A percentile compares a stretch with the other conserved stretches of the same genome.
Evolutionary conservation across 1,284 basidiomycete species (phyloP).

Genomic region (Sporisorium reilianum): DNA sequence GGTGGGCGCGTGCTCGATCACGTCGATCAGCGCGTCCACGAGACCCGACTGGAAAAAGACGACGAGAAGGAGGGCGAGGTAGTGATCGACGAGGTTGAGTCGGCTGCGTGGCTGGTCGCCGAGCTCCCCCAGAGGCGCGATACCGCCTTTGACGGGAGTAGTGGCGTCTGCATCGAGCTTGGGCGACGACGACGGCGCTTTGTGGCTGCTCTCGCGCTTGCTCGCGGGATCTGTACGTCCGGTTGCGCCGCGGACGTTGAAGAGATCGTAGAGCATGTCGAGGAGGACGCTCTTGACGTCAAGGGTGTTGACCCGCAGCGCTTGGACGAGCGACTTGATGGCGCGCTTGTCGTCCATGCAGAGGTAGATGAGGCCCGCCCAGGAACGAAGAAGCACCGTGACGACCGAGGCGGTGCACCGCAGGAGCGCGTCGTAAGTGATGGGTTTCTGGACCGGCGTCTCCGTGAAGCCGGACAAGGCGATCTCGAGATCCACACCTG

Average conservation of each 20-base stretch:
- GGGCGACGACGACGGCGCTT: slow-evolving; percentile 23
- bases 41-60: slow-evolving; percentile 89
- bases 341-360: slow-evolving; percentile 89
- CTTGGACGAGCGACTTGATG: slow-evolving; percentile 85
- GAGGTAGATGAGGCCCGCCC: slow-evolving; percentile 94
- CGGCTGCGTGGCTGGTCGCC: slow-evolving; percentile 48
- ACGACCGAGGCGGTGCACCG: slow-evolving; percentile 82
- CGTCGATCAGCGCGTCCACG: slow-evolving; percentile 60
- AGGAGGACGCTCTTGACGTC: slow-evolving; percentile 78
- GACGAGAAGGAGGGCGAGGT: slow-evolving; percentile 86
- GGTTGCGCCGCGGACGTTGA: slow-evolving; percentile 73
- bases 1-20: slow-evolving; percentile 50
- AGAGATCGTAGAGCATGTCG: slow-evolving; percentile 92
- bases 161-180: slow-evolving; percentile 9
- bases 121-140: slow-evolving; percentile 37
- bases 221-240: slow-evolving; percentile 42
- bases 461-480: slow-evolving; percentile 72
- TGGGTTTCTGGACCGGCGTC: slow-evolving; percentile 82
- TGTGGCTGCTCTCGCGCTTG: slow-evolving; percentile 45
- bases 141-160: slow-evolving; percentile 3
- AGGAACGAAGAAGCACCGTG: slow-evolving; percentile 84
- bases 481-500: slow-evolving; percentile 91
- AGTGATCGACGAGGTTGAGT: slow-evolving; percentile 91
- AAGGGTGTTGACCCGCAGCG: slow-evolving; percentile 85
- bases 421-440: slow-evolving; percentile 72